phyloP scores from a whole-genome alignment of 2,329 filamentous ascomycete species.

The Paraphoma sp. region DNA sequence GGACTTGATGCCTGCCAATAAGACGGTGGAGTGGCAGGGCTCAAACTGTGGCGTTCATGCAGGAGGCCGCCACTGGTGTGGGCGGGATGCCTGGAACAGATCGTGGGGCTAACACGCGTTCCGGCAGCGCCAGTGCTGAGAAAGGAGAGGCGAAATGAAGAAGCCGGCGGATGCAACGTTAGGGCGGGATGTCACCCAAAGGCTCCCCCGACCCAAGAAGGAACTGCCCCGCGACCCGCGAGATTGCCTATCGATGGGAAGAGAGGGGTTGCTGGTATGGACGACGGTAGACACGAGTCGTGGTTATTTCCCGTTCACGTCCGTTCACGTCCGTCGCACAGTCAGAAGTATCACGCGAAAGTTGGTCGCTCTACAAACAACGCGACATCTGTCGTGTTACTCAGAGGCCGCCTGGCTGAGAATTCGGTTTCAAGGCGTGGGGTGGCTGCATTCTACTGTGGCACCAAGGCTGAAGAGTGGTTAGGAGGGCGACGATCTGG shows the following conservation, averaged over 20 bases:
- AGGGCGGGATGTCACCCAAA: slow-evolving; percentile 21
- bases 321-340: too few species aligned
- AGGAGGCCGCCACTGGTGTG: slow-evolving; percentile 23
- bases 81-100: slow-evolving; percentile 7
- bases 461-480: slow-evolving; percentile 3
- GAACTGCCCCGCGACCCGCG: slow-evolving; percentile 15
- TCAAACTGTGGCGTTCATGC: slow-evolving; percentile 28
- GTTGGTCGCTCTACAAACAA: too few species aligned
- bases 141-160: slow-evolving; percentile 18
- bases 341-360: too few species aligned
- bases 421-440: slow-evolving; percentile 4
- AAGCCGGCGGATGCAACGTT: slow-evolving; percentile 17
- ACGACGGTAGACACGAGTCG: too few species aligned
- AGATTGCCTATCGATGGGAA: slow-evolving; percentile 15
- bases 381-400: too few species aligned
- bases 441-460: not conserved
- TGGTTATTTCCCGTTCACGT: too few species aligned
- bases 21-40: slow-evolving; percentile 7
- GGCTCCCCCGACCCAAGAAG: slow-evolving; percentile 11
- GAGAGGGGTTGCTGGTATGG: not conserved
- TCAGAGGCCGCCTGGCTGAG: not conserved
- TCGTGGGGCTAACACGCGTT: slow-evolving; percentile 1
- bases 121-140: not conserved
- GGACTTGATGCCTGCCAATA: slow-evolving; percentile 17
- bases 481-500: slow-evolving; percentile 2